A percentile compares a stretch with the other conserved stretches of the same genome.
Conservation (phyloP, 2,329 filamentous ascomycete species). For the Blumeria graminis region DNA sequence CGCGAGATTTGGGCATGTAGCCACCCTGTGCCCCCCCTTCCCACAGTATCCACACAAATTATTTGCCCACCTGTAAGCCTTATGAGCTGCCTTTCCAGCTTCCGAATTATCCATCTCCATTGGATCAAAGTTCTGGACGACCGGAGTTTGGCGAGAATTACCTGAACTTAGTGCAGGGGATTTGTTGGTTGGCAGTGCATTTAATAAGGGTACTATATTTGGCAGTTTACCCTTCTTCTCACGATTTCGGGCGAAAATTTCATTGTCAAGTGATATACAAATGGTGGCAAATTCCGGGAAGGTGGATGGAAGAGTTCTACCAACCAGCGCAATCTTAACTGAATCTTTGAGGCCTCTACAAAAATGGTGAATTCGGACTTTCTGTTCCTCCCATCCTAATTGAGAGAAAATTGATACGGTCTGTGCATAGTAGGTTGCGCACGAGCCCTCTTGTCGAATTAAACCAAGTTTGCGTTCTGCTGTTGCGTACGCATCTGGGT, state of each 20-base stretch:
- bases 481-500: background rate
- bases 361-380: background rate
- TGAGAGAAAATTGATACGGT: background rate
- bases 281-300: background rate
- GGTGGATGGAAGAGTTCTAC: background rate
- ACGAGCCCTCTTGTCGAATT: background rate
- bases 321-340: background rate
- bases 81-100: background rate
- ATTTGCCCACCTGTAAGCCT: too few relatives aligned
- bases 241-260: background rate
- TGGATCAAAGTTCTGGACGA: background rate
- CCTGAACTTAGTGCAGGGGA: background rate
- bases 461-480: background rate
- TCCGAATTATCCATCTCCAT: background rate
- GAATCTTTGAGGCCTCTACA: background rate
- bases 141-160: background rate
- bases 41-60: conserved; percentile 1
- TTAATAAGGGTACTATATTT: background rate
- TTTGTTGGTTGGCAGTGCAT: background rate
- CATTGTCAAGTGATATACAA: background rate
- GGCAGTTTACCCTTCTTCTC: background rate
- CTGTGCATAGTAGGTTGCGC: background rate
- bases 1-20: background rate
- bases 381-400: background rate
- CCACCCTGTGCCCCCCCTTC: background rate